Conservation (phyloP, 208 protist genomes). For the Crithidia brevicula region DNA sequence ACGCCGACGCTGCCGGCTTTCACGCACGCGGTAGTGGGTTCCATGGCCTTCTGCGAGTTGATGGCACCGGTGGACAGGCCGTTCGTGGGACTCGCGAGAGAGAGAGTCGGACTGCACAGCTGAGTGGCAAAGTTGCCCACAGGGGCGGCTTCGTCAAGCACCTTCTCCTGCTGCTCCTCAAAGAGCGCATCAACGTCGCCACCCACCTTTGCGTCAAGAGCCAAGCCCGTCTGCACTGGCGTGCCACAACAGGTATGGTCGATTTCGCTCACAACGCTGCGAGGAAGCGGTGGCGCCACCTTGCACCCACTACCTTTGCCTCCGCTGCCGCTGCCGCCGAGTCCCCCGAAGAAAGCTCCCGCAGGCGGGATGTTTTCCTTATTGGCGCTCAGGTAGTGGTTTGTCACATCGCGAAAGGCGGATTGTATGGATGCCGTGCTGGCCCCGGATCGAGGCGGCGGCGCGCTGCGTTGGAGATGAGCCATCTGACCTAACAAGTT, state of each 20-base stretch:
- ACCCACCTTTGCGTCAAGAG: neutral
- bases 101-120: neutral
- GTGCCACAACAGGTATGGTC: slow-evolving; percentile 12
- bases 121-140: neutral
- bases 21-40: neutral
- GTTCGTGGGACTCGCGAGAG: neutral
- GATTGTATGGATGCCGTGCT: slow-evolving; percentile 12
- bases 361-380: slow-evolving; percentile 45
- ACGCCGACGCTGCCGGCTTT: too few relatives aligned
- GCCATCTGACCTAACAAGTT: too few relatives aligned
- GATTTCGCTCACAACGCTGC: neutral
- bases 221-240: slow-evolving; percentile 6
- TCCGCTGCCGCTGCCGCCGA: neutral
- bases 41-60: neutral
- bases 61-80: neutral
- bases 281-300: neutral
- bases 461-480: too few relatives aligned
- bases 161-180: too few relatives aligned
- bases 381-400: slow-evolving; percentile 30
- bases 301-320: too few relatives aligned
- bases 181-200: too few relatives aligned
- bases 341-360: neutral
- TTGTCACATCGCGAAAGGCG: slow-evolving; percentile 45
- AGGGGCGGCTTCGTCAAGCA: neutral
- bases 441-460: too few relatives aligned